Base-by-base conservation (phyloP, 352 stramenopile species). In the Phytophthora sansomeana region DNA sequence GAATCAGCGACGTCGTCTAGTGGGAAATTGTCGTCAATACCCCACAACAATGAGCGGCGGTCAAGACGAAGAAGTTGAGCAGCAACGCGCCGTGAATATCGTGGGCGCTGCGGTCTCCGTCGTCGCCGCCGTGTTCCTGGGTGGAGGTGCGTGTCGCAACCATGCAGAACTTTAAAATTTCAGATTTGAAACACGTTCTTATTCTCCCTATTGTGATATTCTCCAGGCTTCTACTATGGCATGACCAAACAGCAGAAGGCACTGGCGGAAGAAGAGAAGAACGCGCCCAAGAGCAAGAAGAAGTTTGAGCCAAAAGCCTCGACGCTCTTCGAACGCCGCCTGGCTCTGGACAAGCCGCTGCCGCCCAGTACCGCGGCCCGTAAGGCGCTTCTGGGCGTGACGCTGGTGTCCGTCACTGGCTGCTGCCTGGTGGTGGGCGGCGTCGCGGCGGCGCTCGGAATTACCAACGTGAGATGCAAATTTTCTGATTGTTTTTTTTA, bases 141-240 rank as follows among this genome's bases (percentile, higher is more conserved):
- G 67, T 10, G 77, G 80, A 73, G 80, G 80, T 86, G 26, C 16
- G 52, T 53, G 19, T 58, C 13, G 5, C 30, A 32, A n/a, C 33
- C 7, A 39, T 4, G 1, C 14, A 26, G 17, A 5, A 28, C 21
- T 7, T 43, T 42, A 16, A 36, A 51, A 17, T 2, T 36, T 53
- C n/a, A 42, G 50, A 10, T 44, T 42, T 49, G 36, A 17, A 24
- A 24, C 21, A 2, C 21, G 16, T 24, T 32, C 9, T 19, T 52
- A 33, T 46, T 57, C 30, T 21, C 36, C 6, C 16, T 74, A 62
- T 59, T 69, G 47, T 70, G 6, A 74, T 47, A 62, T 68, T 72
- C 38, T 66, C 46, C 17, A 90, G 81, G 81, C 26, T 90, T 90
- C 50, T 90, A 90, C 63, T 85, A 84, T 53, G 81, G 81, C 30